Base-by-base conservation (phyloP, 306 rosid genomes). In the Inga oerstediana region DNA sequence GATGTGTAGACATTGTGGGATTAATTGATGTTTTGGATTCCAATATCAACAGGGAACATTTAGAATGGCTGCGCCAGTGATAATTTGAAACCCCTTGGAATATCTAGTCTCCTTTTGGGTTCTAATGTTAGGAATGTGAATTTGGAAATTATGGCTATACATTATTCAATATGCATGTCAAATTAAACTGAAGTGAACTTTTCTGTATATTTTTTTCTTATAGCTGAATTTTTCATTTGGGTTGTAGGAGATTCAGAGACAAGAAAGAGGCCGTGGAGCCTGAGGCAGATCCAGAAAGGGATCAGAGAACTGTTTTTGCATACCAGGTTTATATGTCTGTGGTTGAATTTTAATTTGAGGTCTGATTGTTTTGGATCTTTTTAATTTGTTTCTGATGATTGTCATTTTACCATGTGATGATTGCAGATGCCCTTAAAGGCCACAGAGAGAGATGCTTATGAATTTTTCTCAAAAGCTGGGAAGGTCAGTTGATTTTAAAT, bases 201-300 rank as follows among this genome's bases (percentile, higher is more conserved):
- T 7, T 62, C 59, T 74, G 7, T 76, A 22, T 49, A 30, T 10
- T 6, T 66, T 72, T 59, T 77, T 62, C 71, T 83, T 27, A 76
- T 24, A 49, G 19, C 58, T 79, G 41, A 66, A 43, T 85, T 79
- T 62, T 27, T 58, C 82, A 20, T 79, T 41, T 80, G 80, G 73
- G 13, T 85, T 80, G 65, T 91, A 96, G 99, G 94, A 96, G 97
- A 82, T 88, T 87, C 81, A 92, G 94, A 87, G 99, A 94, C 54
- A 96, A 96, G 88, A 94, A 92, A 86, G 99, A 96, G 24, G 86
- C 77, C 4, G 88, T 41, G 79, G 99, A 96, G 90, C 99, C 97
- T 5, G 99, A 96, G 89, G 99, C 99, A 74, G 99, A 96, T 78
- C 98, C 98, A 68, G 99, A 96, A 88, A 94, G 99, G 88, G 99